Base-by-base conservation (phyloP, 106 monocot species). In the Dendrobium nobile region DNA sequence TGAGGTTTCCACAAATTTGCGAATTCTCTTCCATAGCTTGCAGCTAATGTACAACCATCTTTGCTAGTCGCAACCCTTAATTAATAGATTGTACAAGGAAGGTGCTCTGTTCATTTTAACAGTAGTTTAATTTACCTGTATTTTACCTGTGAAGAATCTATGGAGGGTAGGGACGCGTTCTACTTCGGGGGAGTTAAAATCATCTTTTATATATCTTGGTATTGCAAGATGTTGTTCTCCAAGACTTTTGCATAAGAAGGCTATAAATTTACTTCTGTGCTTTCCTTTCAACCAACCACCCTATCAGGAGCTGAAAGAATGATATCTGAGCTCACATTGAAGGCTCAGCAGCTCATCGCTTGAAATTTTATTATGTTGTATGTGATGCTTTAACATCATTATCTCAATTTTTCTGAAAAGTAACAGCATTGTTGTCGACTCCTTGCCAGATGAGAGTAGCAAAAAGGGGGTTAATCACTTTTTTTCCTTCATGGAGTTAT, bases 381-480 rank as follows among this genome's bases (percentile, higher is more conserved):
- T 54, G 28, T 31, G 20, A 42, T n/a, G 47, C 22, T 73, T 78
- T 7, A 43, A 33, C 24, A 7, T 24, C 8, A 75, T 75, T 26
- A 6, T 75, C 9, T 75, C 47, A 24, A 82, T n/a, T 59, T 61
- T 42, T 86, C 18, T 79, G 75, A n/a, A 86, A 76, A 76, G 7
- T 86, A 27, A 79, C 78, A 75, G 82, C 75, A 86, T 67, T 24
- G 85, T 86, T 48, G 75, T 82, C 2, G 85, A 75, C 59, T 86
- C 85, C 27, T n/a, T 43, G 79, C 64, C 82, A 79, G 41, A 54
- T 82, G 58, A 41, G 45, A 48, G 74, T 15, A 86, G 42, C 33
- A 82, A 44, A 78, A 82, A 86, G n/a, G 3, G 85, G 85, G 82
- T 86, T 86, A 82, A 86, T 82, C 54, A 86, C 54, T 73, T 86